phyloP scores from a whole-genome alignment of 2,329 filamentous ascomycete genomes.

The Phyllosticta citriasiana region DNA sequence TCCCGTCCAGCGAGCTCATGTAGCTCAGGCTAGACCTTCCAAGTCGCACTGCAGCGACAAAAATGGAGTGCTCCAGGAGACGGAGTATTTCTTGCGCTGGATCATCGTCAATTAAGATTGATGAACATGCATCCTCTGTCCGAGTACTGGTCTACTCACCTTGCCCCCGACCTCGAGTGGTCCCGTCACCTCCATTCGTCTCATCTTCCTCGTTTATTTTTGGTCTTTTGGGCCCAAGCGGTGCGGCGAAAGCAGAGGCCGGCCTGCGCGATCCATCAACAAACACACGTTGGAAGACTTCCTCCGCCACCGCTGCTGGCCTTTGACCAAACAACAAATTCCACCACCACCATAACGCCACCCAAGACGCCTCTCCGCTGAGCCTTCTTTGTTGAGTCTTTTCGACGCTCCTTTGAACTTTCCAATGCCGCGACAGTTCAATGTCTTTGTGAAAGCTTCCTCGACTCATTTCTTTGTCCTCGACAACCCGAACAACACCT shows the following conservation, averaged over 20 bases:
- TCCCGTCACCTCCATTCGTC: background rate
- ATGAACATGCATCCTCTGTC: background rate
- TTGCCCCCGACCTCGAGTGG: background rate
- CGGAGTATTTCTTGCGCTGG: background rate
- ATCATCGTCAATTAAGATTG: background rate
- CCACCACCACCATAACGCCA: background rate
- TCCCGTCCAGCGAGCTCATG: background rate
- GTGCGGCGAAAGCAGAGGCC: background rate
- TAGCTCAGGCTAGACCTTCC: background rate
- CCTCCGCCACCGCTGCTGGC: background rate
- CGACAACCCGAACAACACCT: background rate
- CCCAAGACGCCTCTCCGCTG: background rate
- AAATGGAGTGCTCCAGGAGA: background rate
- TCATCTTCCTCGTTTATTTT: background rate
- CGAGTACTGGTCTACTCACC: background rate
- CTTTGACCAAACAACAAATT: background rate
- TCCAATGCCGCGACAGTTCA: background rate
- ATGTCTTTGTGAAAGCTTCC: background rate
- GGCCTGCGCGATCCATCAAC: background rate
- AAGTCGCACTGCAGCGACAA: background rate
- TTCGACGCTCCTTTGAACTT: background rate
- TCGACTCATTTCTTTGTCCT: background rate
- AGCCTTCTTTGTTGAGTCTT: background rate
- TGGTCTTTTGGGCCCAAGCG: background rate
- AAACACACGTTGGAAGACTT: background rate